Conservation (phyloP, 2,329 filamentous ascomycete genomes). For the Fonsecaea erecta region DNA sequence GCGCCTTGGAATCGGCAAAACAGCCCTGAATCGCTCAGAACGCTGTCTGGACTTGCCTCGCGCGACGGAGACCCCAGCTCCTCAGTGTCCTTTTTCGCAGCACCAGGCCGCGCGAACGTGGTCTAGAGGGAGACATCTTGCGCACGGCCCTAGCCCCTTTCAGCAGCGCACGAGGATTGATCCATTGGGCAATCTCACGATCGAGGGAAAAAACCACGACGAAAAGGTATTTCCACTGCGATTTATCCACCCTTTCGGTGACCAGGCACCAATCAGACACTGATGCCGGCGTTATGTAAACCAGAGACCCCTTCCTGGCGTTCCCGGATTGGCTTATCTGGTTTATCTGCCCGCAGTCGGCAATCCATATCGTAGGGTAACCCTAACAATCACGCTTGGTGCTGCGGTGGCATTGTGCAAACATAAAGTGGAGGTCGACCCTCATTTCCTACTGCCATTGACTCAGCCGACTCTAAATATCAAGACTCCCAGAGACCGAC, state of each 20-base stretch:
- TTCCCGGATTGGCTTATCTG: not conserved
- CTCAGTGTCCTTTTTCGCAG: not conserved
- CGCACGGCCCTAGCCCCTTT: not conserved
- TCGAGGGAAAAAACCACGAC: no score
- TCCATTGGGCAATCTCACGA: not conserved
- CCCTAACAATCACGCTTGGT: not conserved
- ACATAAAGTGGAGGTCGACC: not conserved
- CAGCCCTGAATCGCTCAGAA: not conserved
- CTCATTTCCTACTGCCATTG: not conserved
- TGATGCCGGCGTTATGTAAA: not conserved
- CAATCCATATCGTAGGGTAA: not conserved
- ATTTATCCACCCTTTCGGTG: not conserved
- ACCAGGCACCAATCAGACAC: not conserved
- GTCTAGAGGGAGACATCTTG: not conserved
- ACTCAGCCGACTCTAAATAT: not conserved
- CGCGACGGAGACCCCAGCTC: not conserved
- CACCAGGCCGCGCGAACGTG: not conserved
- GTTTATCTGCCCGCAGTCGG: not conserved
- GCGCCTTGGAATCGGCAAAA: not conserved
- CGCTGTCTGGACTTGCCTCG: not conserved
- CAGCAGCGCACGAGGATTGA: not conserved
- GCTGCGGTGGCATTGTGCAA: not conserved
- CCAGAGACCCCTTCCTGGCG: not conserved
- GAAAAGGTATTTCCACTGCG: not conserved
- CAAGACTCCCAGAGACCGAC: not conserved